Percentiles rank a stretch among this genome's conserved stretches.
These are phyloP conservation scores for Halteria grandinella DNA, from an alignment of 73 alveolate species.

Conservation along the genomic window DNA sequence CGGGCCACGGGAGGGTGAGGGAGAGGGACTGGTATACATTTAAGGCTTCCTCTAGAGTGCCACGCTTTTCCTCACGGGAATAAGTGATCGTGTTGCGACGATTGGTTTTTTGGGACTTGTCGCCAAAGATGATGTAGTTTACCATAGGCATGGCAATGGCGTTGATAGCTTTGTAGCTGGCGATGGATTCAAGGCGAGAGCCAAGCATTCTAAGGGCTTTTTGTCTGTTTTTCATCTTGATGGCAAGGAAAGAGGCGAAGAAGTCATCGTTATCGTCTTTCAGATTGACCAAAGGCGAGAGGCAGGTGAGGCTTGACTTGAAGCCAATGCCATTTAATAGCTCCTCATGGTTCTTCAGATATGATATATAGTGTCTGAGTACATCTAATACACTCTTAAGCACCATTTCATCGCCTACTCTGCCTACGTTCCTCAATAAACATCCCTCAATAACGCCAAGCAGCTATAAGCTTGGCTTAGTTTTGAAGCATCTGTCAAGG, in stretches of 20 bases:
- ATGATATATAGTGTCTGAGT: too few species aligned
- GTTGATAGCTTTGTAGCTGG: constrained; percentile 12
- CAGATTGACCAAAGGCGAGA: too few species aligned
- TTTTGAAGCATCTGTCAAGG: too few species aligned
- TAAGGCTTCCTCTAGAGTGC: constrained; percentile 42
- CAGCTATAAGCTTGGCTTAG: too few species aligned
- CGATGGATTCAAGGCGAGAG: neutral
- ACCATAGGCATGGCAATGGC: constrained; percentile 40
- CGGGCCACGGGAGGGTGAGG: constrained; percentile 8
- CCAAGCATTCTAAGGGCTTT: constrained; percentile 3
- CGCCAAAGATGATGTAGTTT: constrained; percentile 34
- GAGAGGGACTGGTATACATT: constrained; percentile 8
- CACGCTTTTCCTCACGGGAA: constrained; percentile 19
- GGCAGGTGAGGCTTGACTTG: too few species aligned
- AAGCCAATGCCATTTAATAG: too few species aligned
- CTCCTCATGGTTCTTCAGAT: too few species aligned
- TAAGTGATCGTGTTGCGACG: constrained; percentile 20
- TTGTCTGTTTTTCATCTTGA: constrained; percentile 30
- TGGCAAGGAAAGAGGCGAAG: constrained; percentile 17
- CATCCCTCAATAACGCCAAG: too few species aligned
- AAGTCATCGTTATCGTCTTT: constrained; percentile 32
- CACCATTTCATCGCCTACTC: too few species aligned
- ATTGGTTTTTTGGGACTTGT: neutral
- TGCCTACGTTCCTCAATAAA: too few species aligned
- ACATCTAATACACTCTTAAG: too few species aligned